Percentiles rank a stretch among this genome's conserved stretches.
Evolutionary conservation across 441 rosid genomes (phyloP).

Genomic region (Adansonia grandidieri): DNA sequence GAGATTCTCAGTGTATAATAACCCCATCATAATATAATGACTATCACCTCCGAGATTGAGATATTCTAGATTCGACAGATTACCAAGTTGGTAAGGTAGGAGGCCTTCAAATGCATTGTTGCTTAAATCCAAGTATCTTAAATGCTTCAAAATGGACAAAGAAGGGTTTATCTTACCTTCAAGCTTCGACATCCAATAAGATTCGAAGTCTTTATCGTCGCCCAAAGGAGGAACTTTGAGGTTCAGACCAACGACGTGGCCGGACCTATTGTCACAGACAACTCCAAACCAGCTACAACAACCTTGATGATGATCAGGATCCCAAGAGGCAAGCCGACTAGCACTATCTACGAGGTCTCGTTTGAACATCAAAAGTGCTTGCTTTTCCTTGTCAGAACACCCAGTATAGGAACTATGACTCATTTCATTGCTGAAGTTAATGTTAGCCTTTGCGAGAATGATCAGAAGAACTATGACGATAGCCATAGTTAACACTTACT

Average conservation of each 20-base stretch:
- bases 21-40: not conserved
- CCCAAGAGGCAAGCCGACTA: constrained; percentile 20
- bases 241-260: constrained; percentile 29
- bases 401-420: not conserved
- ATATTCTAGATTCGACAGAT: constrained; percentile 17
- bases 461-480: too few species aligned
- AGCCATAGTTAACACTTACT: too few species aligned
- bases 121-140: not conserved
- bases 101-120: not conserved
- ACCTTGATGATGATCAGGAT: not conserved
- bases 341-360: constrained; percentile 20
- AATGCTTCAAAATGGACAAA: constrained; percentile 16
- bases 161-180: constrained; percentile 26
- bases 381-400: constrained; percentile 26
- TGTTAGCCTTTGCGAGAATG: too few species aligned
- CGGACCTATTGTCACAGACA: constrained; percentile 24
- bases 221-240: not conserved
- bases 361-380: constrained; percentile 35
- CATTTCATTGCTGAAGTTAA: too few species aligned
- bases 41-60: not conserved
- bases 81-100: constrained; percentile 27
- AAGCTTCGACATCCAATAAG: not conserved
- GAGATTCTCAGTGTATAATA: not conserved
- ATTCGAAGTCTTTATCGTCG: not conserved
- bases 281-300: constrained; percentile 13